Evolutionary conservation across 345 rosid species (phyloP), one percentile per base, ranked within the genome.

Genomic region (Aurinia saxatilis): DNA sequence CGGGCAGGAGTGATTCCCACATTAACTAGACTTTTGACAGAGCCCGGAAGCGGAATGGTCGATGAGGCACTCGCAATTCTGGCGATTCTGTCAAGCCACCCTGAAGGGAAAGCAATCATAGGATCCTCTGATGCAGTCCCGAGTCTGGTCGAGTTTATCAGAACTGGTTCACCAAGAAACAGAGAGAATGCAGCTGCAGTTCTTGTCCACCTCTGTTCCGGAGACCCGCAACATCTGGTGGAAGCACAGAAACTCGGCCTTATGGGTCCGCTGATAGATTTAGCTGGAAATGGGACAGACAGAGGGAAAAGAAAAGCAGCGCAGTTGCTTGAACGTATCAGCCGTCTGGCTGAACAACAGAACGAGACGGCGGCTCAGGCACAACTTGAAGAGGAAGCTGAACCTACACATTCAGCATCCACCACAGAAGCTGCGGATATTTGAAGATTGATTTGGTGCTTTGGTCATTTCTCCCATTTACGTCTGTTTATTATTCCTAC

Each of bases 231-330:
- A 46, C 69, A 82, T 68, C 50, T 87, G 45, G 82, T 77, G 7
- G 84, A 82, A 78, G 99, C 99, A 1, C 86, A 78, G 64, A 91
- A 93, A 49, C 80, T 82, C 6, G 96, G 95, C 13, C 82, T 85
- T 29, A 82, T 86, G 88, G 87, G 69, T 16, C 81, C 91, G n/a
- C 71, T 90, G 57, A 42, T 78, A 67, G 97, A 90, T 73, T 72
- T 93, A 77, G 84, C 92, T 10, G 88, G 79, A 38, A 90, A 80
- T 48, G 99, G 99, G 37, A 93, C 99, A 0, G 95, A 90, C 51
- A 77, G 99, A 59, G 99, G 95, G 39, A 93, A 90, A 72, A 73
- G 99, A 46, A 93, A 93, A 75, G 99, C 99, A 75, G 86, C 81
- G 3, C 97, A 84, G 70, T 77, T 90, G 72, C 81, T 93, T 2